Conservation (phyloP, 371 early-diverging fungal species). For the Apophysomyces ossiformis region DNA sequence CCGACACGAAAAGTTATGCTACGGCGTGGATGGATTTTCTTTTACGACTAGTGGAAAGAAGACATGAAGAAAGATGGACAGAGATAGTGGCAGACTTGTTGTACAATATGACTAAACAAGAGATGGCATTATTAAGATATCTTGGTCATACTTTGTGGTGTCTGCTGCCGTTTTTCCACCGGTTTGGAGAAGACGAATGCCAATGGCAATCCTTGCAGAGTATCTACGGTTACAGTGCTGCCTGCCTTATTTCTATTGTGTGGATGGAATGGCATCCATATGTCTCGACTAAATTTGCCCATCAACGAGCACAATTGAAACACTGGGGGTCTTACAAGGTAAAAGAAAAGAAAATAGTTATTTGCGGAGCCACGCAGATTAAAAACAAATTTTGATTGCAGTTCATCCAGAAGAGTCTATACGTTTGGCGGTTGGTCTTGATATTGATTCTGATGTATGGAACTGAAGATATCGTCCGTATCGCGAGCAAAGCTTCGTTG, state of each 20-base stretch:
- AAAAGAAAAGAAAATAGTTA: not conserved
- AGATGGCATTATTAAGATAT: not conserved
- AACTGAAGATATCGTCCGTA: not conserved
- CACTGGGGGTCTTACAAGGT: constrained; percentile 21
- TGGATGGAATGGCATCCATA: constrained; percentile 24
- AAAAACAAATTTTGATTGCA: not conserved
- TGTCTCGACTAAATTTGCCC: constrained; percentile 18
- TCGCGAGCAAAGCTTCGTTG: not conserved
- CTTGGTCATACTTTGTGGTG: not conserved
- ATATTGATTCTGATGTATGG: constrained; percentile 8
- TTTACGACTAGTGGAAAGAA: not conserved
- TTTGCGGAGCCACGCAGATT: no score
- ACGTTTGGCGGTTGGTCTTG: constrained; percentile 9
- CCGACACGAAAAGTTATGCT: not conserved
- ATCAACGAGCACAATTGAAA: constrained; percentile 7
- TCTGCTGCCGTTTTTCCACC: not conserved
- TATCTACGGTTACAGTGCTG: not conserved
- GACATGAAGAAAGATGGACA: not conserved
- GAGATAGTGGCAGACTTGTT: not conserved
- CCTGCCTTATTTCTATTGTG: constrained; percentile 2
- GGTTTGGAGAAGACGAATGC: constrained; percentile 9
- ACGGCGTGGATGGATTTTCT: not conserved
- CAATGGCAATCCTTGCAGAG: constrained; percentile 7
- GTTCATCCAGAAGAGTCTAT: constrained; percentile 15
- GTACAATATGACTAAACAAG: not conserved